Percentiles rank a stretch among this genome's conserved stretches.
These are phyloP conservation scores for Rhododendron griersonianum DNA, from an alignment of 148 eudicot species.

Conservation along the genomic window DNA sequence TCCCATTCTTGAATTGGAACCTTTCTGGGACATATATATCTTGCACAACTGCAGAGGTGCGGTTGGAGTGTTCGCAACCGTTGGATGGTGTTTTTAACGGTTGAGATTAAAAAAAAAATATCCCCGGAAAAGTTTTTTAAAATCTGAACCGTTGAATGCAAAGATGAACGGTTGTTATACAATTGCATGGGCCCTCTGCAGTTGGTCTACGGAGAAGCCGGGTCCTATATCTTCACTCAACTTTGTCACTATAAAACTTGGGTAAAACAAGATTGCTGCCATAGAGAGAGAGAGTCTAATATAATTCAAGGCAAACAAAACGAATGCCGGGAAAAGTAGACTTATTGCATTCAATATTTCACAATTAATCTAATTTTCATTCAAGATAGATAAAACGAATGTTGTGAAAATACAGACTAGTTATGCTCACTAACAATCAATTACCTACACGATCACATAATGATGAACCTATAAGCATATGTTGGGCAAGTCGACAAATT, in stretches of 20 bases:
- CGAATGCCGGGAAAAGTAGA: not conserved
- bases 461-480: not conserved
- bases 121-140: too few relatives aligned
- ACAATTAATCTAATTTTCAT: not conserved
- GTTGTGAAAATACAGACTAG: not conserved
- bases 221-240: not conserved
- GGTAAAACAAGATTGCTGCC: not conserved
- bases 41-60: too few relatives aligned
- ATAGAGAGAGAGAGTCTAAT: too few relatives aligned
- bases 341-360: not conserved
- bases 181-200: too few relatives aligned
- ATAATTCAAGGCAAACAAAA: not conserved
- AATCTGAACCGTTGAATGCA: too few relatives aligned
- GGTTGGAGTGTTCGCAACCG: too few relatives aligned
- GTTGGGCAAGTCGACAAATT: not conserved
- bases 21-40: not conserved
- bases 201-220: too few relatives aligned
- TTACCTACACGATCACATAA: not conserved
- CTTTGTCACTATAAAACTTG: not conserved
- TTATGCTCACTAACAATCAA: not conserved
- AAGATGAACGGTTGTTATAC: too few relatives aligned
- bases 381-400: not conserved
- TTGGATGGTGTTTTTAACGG: too few relatives aligned
- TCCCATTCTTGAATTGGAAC: not conserved
- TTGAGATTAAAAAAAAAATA: too few relatives aligned